These are phyloP conservation scores for Acanthamoeba divionensis DNA, from an alignment of 208 protist species.

Conservation along the genomic window DNA sequence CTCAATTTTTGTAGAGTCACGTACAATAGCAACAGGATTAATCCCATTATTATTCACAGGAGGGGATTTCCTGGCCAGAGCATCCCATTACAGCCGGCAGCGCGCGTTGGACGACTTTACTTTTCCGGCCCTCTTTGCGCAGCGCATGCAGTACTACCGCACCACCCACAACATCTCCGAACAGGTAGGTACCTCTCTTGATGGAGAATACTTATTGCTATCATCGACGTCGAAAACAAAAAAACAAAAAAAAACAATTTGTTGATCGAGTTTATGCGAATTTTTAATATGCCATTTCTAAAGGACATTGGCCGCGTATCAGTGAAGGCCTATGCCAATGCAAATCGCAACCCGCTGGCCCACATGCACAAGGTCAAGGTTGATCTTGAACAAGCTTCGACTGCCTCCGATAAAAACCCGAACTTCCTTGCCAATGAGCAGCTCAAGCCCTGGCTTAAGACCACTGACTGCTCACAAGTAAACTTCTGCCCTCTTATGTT, in stretches of 20 bases:
- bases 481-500: too few relatives aligned
- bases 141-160: constrained; percentile 30
- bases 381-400: constrained; percentile 79
- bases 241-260: too few relatives aligned
- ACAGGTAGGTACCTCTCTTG: too few relatives aligned
- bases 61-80: constrained; percentile 88
- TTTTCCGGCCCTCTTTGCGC: constrained; percentile 86
- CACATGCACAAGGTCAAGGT: constrained; percentile 84
- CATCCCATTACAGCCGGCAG: constrained; percentile 86
- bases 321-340: constrained; percentile 88
- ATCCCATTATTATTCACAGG: too few relatives aligned
- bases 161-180: background rate
- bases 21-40: too few relatives aligned
- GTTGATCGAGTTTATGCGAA: too few relatives aligned
- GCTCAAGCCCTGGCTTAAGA: constrained; percentile 84
- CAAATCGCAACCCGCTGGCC: constrained; percentile 86
- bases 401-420: constrained; percentile 76
- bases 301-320: constrained; percentile 85
- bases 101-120: constrained; percentile 88
- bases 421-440: constrained; percentile 86
- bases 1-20: background rate
- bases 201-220: too few relatives aligned
- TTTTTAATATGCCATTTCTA: too few relatives aligned
- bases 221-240: too few relatives aligned
- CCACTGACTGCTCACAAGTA: constrained; percentile 86